phyloP scores from a whole-genome alignment of 257 asterid species.

The Solanum piurae region DNA sequence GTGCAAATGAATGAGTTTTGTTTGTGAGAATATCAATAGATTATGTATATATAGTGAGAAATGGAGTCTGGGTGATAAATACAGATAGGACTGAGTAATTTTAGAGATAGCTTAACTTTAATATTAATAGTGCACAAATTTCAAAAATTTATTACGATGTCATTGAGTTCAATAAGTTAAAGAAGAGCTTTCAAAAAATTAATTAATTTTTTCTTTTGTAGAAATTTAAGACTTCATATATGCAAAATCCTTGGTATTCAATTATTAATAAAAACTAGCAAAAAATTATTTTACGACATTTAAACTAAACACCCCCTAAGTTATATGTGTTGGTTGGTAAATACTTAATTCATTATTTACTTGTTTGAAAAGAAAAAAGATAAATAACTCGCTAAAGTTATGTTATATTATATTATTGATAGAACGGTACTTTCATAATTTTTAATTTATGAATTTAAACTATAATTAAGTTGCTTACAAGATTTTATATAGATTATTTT shows the following conservation, averaged over 20 bases:
- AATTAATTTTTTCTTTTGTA: no score
- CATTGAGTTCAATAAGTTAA: not conserved
- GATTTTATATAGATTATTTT: no score
- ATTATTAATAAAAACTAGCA: not conserved
- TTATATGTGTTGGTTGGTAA: not conserved
- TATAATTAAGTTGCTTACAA: not conserved
- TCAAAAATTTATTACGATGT: not conserved
- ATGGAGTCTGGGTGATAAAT: no score
- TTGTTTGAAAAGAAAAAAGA: not conserved
- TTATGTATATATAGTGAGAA: not conserved
- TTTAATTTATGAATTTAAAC: not conserved
- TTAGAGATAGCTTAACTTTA: no score
- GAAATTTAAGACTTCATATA: no score
- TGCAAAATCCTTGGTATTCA: not conserved
- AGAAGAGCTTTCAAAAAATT: not conserved
- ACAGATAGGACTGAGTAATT: no score
- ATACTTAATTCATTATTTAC: no score
- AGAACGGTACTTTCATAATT: not conserved
- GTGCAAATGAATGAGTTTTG: not conserved
- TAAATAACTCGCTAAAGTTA: not conserved
- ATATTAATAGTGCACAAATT: not conserved
- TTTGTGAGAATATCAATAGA: not conserved
- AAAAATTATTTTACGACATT: not conserved
- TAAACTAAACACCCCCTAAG: not conserved
- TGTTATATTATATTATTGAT: no score